phyloP scores from a whole-genome alignment of 768 basidiomycete species.

The Paxillus rubicundulus region DNA sequence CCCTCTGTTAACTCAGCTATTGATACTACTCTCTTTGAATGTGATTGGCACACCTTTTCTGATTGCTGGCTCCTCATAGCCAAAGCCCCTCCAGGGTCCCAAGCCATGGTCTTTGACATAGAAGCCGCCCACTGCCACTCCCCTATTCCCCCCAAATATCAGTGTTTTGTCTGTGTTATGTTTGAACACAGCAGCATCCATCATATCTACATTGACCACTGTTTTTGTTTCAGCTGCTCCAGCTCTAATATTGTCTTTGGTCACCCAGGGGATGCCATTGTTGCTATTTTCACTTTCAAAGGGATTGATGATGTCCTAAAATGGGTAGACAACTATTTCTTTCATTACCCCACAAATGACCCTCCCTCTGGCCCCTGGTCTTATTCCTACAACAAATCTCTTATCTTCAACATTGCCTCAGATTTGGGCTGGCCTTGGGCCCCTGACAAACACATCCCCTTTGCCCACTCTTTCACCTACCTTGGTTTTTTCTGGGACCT shows the following conservation, averaged over 20 bases:
- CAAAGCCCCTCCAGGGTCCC: no score
- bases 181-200: not conserved
- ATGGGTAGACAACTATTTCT: conserved; percentile 37
- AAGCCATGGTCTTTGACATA: conserved; percentile 41
- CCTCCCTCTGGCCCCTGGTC: not conserved
- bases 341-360: not conserved
- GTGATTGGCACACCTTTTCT: no score
- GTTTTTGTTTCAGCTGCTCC: conserved; percentile 20
- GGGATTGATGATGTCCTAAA: conserved; percentile 24
- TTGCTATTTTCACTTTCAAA: conserved; percentile 16
- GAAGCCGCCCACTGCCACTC: conserved; percentile 37
- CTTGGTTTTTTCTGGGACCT: not conserved
- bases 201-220: conserved; percentile 7
- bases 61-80: no score
- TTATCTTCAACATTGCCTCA: not conserved
- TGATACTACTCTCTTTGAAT: conserved; percentile 8
- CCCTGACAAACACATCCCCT: not conserved
- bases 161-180: not conserved
- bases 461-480: not conserved
- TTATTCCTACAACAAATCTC: not conserved
- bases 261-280: conserved; percentile 30
- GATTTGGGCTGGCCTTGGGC: not conserved
- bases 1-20: not conserved
- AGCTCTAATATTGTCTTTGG: conserved; percentile 32
- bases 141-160: conserved; percentile 22